A percentile compares a stretch with the other conserved stretches of the same genome.
Evolutionary conservation across 2,329 filamentous ascomycete genomes (phyloP).

Genomic region (Leptographium lundbergii): DNA sequence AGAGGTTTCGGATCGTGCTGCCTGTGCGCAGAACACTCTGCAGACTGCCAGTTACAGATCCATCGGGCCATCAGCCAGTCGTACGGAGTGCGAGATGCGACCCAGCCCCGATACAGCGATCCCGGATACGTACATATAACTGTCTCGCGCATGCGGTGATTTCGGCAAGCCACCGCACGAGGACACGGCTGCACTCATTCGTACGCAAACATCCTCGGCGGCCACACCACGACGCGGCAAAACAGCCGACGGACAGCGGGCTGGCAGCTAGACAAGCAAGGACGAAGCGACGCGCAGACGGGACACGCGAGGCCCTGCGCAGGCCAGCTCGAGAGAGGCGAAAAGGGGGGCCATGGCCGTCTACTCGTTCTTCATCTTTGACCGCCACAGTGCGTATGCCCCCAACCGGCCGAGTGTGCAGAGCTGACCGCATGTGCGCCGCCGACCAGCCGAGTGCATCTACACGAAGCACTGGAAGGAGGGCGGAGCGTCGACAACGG

Average conservation of each 20-base stretch:
- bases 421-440: neutral
- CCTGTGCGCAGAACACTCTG: too few species aligned
- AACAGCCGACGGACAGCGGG: neutral
- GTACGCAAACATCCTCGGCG: neutral
- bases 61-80: too few species aligned
- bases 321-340: neutral
- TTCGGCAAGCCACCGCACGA: neutral
- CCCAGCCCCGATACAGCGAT: neutral
- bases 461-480: conserved; percentile 81
- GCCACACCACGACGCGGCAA: neutral
- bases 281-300: neutral
- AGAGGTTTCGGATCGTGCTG: too few species aligned
- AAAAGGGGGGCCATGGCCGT: conserved; percentile 55
- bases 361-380: conserved; percentile 98
- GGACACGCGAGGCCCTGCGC: neutral
- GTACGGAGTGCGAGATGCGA: too few species aligned
- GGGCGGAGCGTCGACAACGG: conserved; percentile 9
- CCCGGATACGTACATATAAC: neutral
- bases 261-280: neutral
- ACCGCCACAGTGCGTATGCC: conserved; percentile 73
- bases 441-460: conserved; percentile 77
- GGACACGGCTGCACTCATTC: neutral
- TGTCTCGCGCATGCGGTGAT: neutral
- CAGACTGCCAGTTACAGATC: too few species aligned
- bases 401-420: neutral